Percentiles rank a stretch among this genome's conserved stretches.
Conservation (phyloP, 257 asterid species). For the Cordia subcordata region DNA sequence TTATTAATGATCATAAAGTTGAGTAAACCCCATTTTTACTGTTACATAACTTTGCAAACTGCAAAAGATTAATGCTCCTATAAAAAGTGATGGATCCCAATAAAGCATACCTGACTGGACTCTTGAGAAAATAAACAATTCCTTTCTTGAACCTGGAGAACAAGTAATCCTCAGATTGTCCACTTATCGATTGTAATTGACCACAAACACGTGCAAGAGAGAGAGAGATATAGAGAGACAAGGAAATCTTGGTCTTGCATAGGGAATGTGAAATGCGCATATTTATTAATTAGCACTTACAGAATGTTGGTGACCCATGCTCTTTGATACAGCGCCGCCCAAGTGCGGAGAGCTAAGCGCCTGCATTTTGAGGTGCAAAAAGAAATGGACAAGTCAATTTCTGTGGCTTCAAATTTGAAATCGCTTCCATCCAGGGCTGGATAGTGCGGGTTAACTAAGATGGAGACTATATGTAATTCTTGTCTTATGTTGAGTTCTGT, state of each 20-base stretch:
- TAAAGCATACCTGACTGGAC: conserved; percentile 38
- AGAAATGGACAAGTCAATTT: not conserved
- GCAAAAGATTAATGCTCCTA: no score
- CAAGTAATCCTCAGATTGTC: conserved; percentile 4
- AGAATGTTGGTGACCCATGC: conserved; percentile 53
- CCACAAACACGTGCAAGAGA: conserved; percentile 27
- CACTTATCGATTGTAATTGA: conserved; percentile 7
- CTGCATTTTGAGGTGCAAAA: conserved; percentile 19
- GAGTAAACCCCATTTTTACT: no score
- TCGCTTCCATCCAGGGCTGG: no score
- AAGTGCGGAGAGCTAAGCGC: conserved; percentile 40
- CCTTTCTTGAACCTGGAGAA: conserved; percentile 41
- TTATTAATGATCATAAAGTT: no score
- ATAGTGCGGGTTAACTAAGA: no score
- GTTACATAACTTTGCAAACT: no score
- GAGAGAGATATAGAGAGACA: conserved; percentile 8
- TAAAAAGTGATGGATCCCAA: conserved; percentile 54
- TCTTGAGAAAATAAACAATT: conserved; percentile 27
- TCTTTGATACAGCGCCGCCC: conserved; percentile 34
- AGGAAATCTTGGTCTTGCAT: conserved; percentile 34
- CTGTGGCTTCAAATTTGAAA: no score
- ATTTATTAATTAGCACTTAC: conserved; percentile 43
- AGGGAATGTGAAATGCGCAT: conserved; percentile 43
- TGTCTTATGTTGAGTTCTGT: no score
- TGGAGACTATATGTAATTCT: no score